Conservation (phyloP, 1,139 yeast genomes). For the Meyerozyma carpophila region DNA sequence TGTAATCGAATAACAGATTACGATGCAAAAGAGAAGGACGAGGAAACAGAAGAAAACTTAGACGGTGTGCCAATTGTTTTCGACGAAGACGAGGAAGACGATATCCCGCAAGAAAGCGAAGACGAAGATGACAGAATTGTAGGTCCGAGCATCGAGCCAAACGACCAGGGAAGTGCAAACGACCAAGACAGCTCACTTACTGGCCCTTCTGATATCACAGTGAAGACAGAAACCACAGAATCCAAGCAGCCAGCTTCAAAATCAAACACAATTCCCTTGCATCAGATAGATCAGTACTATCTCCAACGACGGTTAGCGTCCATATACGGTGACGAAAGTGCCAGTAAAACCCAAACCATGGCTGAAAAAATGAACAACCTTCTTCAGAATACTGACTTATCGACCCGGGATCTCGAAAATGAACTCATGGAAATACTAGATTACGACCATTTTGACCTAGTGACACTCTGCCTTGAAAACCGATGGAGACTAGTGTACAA, state of each 20-base stretch:
- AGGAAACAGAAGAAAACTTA: constrained; percentile 18
- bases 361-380: constrained; percentile 13
- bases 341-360: constrained; percentile 11
- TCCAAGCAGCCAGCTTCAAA: neutral
- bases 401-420: constrained; percentile 44
- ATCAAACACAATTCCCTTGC: constrained; percentile 10
- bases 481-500: constrained; percentile 53
- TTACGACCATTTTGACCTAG: constrained; percentile 45
- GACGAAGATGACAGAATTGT: constrained; percentile 7
- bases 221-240: constrained; percentile 5
- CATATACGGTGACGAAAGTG: constrained; percentile 10
- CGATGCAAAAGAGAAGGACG: constrained; percentile 21
- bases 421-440: constrained; percentile 47
- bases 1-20: constrained; percentile 57
- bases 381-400: constrained; percentile 16
- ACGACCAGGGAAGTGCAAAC: constrained; percentile 13
- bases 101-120: constrained; percentile 6
- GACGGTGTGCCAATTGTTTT: constrained; percentile 21
- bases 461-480: constrained; percentile 47
- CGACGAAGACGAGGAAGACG: constrained; percentile 17
- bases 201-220: constrained; percentile 6
- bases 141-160: neutral
- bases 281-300: constrained; percentile 19
- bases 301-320: constrained; percentile 18
- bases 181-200: constrained; percentile 10